phyloP scores from a whole-genome alignment of 129 eudicot genomes.

The Apium graveolens region DNA sequence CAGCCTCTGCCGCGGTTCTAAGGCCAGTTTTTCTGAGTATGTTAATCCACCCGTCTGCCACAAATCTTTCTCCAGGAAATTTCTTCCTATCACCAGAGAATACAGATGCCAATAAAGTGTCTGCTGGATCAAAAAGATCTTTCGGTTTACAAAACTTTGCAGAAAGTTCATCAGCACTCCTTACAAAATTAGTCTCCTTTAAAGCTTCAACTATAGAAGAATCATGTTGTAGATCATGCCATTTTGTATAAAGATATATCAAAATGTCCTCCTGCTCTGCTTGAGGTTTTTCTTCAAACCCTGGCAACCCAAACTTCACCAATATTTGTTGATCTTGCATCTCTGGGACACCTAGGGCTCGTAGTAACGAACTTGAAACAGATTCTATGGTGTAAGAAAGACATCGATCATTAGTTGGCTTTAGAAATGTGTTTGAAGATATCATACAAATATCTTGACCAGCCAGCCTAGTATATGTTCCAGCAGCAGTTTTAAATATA shows the following conservation, averaged over 20 bases:
- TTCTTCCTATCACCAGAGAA: conserved; percentile 73
- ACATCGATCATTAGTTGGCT: conserved; percentile 65
- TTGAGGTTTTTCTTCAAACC: conserved; percentile 65
- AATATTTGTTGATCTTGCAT: conserved; percentile 73
- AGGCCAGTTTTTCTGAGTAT: conserved; percentile 76
- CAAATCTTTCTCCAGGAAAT: conserved; percentile 93
- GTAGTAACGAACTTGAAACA: conserved; percentile 44
- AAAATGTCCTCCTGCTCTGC: conserved; percentile 73
- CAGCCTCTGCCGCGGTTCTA: conserved; percentile 65
- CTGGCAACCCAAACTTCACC: conserved; percentile 79
- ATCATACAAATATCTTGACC: conserved; percentile 61
- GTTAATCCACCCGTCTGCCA: conserved; percentile 81
- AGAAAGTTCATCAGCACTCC: conserved; percentile 69
- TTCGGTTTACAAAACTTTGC: conserved; percentile 47
- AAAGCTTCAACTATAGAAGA: conserved; percentile 59
- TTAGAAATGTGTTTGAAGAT: conserved; percentile 69
- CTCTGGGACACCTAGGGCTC: conserved; percentile 85
- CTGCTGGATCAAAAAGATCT: conserved; percentile 85
- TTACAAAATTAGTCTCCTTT: conserved; percentile 74
- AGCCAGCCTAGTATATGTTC: conserved; percentile 54
- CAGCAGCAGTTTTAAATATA: conserved; percentile 63
- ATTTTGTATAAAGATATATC: conserved; percentile 65
- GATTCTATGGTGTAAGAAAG: conserved; percentile 54
- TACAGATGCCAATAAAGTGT: conserved; percentile 58
- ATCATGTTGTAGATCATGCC: conserved; percentile 83